A percentile compares a stretch with the other conserved stretches of the same genome.
Conservation (phyloP, 2,329 filamentous ascomycete genomes). For the Pyrenophora graminea region DNA sequence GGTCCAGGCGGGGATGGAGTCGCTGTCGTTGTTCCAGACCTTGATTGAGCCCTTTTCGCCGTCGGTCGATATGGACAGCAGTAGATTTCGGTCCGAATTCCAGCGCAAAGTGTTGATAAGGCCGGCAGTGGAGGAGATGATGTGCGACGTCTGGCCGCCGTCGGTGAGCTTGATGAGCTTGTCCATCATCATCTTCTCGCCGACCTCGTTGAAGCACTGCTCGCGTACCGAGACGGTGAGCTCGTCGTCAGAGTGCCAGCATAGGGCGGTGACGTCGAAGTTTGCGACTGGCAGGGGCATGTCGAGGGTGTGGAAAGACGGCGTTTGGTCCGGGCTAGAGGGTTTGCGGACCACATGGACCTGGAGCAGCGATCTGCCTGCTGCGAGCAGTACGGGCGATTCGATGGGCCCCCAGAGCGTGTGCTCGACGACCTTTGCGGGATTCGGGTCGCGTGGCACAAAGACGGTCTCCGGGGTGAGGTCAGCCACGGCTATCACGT, state of each 20-base stretch:
- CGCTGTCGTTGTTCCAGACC: slow-evolving; percentile 43
- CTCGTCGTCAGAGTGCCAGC: slow-evolving; percentile 42
- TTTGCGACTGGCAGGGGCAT: slow-evolving; percentile 36
- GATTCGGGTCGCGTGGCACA: slow-evolving; percentile 28
- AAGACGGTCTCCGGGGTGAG: slow-evolving; percentile 39
- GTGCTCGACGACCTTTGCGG: slow-evolving; percentile 34
- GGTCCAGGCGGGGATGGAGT: slow-evolving; percentile 48
- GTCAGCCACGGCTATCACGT: slow-evolving; percentile 38
- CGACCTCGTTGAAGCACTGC: slow-evolving; percentile 42
- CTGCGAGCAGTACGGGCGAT: slow-evolving; percentile 39
- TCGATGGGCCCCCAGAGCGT: slow-evolving; percentile 44
- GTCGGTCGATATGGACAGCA: slow-evolving; percentile 47
- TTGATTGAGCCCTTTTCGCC: slow-evolving; percentile 47
- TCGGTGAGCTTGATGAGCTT: slow-evolving; percentile 43
- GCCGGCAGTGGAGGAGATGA: slow-evolving; percentile 45
- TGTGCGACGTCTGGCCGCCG: slow-evolving; percentile 34
- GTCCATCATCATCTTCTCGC: slow-evolving; percentile 45
- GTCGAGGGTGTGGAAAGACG: slow-evolving; percentile 26
- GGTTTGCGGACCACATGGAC: slow-evolving; percentile 36
- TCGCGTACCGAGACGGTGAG: slow-evolving; percentile 43
- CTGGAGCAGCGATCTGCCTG: slow-evolving; percentile 43
- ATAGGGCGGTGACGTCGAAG: slow-evolving; percentile 43
- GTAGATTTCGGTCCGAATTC: slow-evolving; percentile 39
- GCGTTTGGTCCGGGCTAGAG: slow-evolving; percentile 4
- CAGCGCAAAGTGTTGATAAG: slow-evolving; percentile 45